Conservation (phyloP, 1,284 basidiomycete species). For the Leucoagaricus sp. region DNA sequence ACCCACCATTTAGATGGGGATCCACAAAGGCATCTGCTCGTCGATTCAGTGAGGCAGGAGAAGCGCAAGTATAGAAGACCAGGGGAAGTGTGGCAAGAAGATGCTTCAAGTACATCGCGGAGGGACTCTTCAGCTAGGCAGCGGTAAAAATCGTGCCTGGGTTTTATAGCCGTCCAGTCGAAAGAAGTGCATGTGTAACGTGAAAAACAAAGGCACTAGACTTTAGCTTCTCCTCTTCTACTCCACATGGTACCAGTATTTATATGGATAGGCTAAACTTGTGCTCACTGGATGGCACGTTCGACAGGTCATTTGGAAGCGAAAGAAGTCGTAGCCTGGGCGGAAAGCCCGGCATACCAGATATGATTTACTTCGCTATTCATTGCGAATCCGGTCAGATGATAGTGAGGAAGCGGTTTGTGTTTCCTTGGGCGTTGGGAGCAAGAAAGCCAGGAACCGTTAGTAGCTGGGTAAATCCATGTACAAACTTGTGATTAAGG, state of each 20-base stretch:
- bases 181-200: background rate
- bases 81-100: background rate
- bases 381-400: background rate
- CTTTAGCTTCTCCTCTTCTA: background rate
- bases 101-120: background rate
- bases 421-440: background rate
- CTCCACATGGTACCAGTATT: constrained; percentile 9
- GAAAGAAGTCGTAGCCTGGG: constrained; percentile 3
- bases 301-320: background rate
- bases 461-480: too few relatives aligned
- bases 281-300: background rate
- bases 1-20: constrained; percentile 49
- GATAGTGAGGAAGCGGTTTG: background rate
- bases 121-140: too few relatives aligned
- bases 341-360: background rate
- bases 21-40: constrained; percentile 20
- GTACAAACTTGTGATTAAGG: background rate
- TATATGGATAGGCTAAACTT: background rate
- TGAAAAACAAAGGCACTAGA: background rate
- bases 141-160: too few relatives aligned
- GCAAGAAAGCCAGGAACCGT: background rate
- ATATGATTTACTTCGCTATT: background rate
- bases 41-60: background rate
- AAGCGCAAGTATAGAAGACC: background rate
- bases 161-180: background rate